phyloP scores from a whole-genome alignment of 129 eudicot species.

The Artemisia tridentata region DNA sequence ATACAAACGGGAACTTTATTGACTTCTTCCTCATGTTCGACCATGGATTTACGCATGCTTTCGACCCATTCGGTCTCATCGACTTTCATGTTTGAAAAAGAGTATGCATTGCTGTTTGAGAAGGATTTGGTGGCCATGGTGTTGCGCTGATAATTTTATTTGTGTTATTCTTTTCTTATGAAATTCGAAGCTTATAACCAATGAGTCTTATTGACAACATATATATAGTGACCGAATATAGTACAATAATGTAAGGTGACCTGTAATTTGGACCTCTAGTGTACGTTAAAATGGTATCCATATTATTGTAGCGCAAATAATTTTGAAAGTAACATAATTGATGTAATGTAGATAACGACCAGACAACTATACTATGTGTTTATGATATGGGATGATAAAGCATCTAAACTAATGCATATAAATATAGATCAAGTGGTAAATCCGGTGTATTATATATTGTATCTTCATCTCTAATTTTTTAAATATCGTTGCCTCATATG shows the following conservation, averaged over 20 bases:
- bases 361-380: neutral
- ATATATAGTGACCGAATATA: neutral
- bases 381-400: too few relatives aligned
- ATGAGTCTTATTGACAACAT: neutral
- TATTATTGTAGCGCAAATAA: neutral
- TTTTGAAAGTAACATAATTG: neutral
- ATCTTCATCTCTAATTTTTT: neutral
- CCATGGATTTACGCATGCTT: constrained; percentile 26
- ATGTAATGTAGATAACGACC: too few relatives aligned
- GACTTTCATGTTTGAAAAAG: constrained; percentile 12
- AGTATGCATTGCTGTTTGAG: constrained; percentile 11
- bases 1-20: constrained; percentile 25
- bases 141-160: neutral
- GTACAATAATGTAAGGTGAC: neutral
- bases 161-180: neutral
- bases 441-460: too few relatives aligned
- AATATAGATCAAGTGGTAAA: too few relatives aligned
- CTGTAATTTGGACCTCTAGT: constrained; percentile 5
- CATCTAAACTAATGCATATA: too few relatives aligned
- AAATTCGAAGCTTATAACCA: neutral
- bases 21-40: constrained; percentile 34
- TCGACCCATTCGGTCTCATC: constrained; percentile 29
- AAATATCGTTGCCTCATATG: neutral
- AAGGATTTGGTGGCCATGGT: constrained; percentile 15
- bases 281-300: neutral